These are phyloP conservation scores for Acanthamoeba polyphaga DNA, from an alignment of 208 protist species.

Conservation along the genomic window DNA sequence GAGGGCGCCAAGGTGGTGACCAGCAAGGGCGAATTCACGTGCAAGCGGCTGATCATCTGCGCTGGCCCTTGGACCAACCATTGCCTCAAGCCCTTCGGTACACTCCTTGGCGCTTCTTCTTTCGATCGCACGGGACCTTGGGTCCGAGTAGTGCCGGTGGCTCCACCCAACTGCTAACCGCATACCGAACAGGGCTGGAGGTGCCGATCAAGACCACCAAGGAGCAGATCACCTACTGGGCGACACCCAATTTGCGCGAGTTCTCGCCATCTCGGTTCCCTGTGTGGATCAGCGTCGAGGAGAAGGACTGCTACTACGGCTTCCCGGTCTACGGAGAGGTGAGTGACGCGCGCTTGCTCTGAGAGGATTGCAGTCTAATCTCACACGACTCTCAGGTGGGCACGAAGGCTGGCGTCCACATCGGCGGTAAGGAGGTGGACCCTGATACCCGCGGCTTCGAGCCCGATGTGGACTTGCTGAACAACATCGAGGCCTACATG, in stretches of 20 bases:
- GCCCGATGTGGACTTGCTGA: background rate
- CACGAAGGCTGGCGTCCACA: conserved; percentile 48
- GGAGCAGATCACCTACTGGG: conserved; percentile 72
- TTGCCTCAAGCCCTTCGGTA: conserved; percentile 53
- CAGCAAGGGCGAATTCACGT: conserved; percentile 52
- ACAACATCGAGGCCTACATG: conserved; percentile 46
- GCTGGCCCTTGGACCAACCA: conserved; percentile 62
- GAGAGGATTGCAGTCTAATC: background rate
- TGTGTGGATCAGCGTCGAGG: conserved; percentile 67
- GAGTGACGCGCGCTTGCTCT: background rate
- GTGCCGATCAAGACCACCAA: conserved; percentile 61
- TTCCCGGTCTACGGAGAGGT: conserved; percentile 72
- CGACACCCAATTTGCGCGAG: conserved; percentile 36
- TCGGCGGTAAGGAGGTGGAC: conserved; percentile 57
- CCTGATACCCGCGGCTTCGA: conserved; percentile 37
- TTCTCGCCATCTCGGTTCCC: conserved; percentile 43
- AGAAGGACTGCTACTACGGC: conserved; percentile 72
- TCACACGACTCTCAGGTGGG: background rate
- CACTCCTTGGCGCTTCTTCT: background rate
- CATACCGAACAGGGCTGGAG: background rate
- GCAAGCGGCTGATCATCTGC: conserved; percentile 52
- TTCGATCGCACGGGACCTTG: too few species aligned
- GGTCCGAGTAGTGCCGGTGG: too few species aligned
- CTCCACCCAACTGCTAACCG: too few species aligned
- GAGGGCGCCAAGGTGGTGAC: conserved; percentile 56